These are phyloP conservation scores for Bondarzewia mesenterica DNA, from an alignment of 1,284 basidiomycete genomes.

Conservation along the genomic window DNA sequence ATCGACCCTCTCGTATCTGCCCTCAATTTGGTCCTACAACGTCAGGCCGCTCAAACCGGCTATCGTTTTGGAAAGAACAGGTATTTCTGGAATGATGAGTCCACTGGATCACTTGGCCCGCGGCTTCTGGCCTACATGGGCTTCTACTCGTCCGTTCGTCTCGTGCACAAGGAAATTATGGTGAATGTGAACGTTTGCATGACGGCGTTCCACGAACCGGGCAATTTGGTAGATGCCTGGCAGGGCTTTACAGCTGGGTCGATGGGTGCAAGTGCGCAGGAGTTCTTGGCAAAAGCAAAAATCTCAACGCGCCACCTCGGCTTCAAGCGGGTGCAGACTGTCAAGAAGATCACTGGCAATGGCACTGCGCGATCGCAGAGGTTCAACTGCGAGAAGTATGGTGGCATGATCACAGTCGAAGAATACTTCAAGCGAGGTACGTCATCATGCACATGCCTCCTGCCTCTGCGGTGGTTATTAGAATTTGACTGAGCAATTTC, in stretches of 20 bases:
- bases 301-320: constrained; percentile 51
- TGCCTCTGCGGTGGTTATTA: no score
- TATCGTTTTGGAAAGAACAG: constrained; percentile 52
- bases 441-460: constrained; percentile 12
- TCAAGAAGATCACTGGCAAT: constrained; percentile 34
- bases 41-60: constrained; percentile 44
- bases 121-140: constrained; percentile 56
- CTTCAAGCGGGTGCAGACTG: constrained; percentile 39
- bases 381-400: constrained; percentile 48
- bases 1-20: constrained; percentile 49
- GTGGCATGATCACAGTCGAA: constrained; percentile 45
- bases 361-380: constrained; percentile 34
- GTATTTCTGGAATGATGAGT: constrained; percentile 46
- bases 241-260: constrained; percentile 34
- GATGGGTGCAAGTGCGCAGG: constrained; percentile 36
- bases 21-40: constrained; percentile 57
- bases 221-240: constrained; percentile 52
- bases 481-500: background rate
- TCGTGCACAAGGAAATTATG: constrained; percentile 56
- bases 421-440: constrained; percentile 54
- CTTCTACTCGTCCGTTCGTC: constrained; percentile 60
- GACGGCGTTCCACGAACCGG: constrained; percentile 61
- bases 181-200: constrained; percentile 71
- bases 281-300: constrained; percentile 44
- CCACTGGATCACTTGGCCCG: constrained; percentile 27